Conservation (phyloP, 306 rosid genomes). For the Cyamopsis tetragonoloba region DNA sequence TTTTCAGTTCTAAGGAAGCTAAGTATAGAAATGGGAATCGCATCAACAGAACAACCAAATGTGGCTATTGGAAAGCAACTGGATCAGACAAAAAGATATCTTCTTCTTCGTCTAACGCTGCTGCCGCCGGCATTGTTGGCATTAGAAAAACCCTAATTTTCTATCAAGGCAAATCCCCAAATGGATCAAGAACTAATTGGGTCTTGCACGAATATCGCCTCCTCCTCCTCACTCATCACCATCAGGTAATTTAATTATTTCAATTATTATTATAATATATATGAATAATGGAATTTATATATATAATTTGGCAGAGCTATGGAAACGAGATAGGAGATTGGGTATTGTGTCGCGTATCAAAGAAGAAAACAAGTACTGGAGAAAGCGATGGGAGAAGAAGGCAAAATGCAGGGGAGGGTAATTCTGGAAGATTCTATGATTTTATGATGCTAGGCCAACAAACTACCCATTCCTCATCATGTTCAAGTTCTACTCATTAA, state of each 20-base stretch:
- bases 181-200: slow-evolving; percentile 63
- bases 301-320: slow-evolving; percentile 41
- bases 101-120: slow-evolving; percentile 34
- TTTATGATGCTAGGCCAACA: slow-evolving; percentile 37
- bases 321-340: slow-evolving; percentile 51
- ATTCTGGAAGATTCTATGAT: slow-evolving; percentile 37
- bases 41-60: slow-evolving; percentile 57
- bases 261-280: too few species aligned
- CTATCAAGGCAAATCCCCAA: slow-evolving; percentile 51
- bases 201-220: slow-evolving; percentile 85
- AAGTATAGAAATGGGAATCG: slow-evolving; percentile 56
- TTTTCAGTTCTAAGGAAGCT: slow-evolving; percentile 62
- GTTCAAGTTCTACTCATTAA: slow-evolving; percentile 70
- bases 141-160: slow-evolving; percentile 68
- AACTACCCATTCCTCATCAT: slow-evolving; percentile 51
- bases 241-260: too few species aligned
- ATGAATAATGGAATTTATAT: too few species aligned
- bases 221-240: slow-evolving; percentile 27
- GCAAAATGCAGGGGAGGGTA: neutral
- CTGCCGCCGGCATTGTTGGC: slow-evolving; percentile 48
- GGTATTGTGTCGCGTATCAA: slow-evolving; percentile 69
- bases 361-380: slow-evolving; percentile 49
- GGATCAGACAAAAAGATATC: slow-evolving; percentile 65
- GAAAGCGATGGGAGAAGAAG: slow-evolving; percentile 23
- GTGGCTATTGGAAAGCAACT: slow-evolving; percentile 87